Evolutionary conservation across 768 basidiomycete species (phyloP), one percentile per base, ranked within the genome.

Genomic region (Suillus weaverae): DNA sequence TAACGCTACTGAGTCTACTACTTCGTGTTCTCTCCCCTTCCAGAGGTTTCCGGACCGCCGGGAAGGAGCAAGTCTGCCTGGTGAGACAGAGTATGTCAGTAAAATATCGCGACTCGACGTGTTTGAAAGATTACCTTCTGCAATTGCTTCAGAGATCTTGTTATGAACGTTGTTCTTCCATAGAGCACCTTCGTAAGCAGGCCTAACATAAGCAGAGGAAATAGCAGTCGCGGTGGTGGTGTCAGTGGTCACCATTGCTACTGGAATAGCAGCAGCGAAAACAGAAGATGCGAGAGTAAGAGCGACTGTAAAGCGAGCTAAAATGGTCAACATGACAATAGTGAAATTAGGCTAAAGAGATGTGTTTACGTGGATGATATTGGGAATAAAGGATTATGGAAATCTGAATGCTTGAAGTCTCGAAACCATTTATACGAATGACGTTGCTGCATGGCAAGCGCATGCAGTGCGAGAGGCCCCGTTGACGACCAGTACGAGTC

Each of bases 91-190:
- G 20, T 33, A 20, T 30, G 56, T 59, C 22, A 59, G 14, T 30
- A 59, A 39, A 26, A 39, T 26, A 26, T 59, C 18, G 16, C 18
- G 10, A 30, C 16, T 59, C 10, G 38, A 30, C 10, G 6, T 39
- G 11, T 41, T 18, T 39, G 38, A 30, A 1, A 30, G 2, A 59
- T 59, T 26, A 59, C 56, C 56, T 39, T 20, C 56, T 59, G 56
- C 5, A 1, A 18, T 59, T 6, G 57, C 5, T 59, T 30, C 57
- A 32, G 56, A 39, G n/a, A 66, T 64, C 46, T 65, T 62, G 50
- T 75, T 54, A 50, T 74, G 72, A 59, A 75, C 64, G 26, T 67
- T 65, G 44, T 64, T 60, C 70, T 67, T 73, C 35, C 62, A 64
- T 54, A 72, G 36, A 30, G 66, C 64, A 2, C 68, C 72, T 1